Conservation (phyloP, 2,329 filamentous ascomycete genomes). For the Zalaria obscura region DNA sequence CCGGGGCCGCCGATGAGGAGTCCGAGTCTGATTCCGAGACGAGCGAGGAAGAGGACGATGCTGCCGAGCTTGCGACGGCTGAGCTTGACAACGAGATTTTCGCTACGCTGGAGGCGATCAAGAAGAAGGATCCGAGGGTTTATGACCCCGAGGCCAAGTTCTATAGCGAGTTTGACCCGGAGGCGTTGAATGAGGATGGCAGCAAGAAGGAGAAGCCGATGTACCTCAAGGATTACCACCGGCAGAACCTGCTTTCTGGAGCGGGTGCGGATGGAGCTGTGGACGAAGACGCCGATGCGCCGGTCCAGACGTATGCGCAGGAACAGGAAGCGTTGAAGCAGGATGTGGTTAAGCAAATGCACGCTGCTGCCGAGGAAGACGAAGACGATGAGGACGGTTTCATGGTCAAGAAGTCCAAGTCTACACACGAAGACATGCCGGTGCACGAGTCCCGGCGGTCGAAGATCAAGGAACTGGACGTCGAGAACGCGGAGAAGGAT, state of each 20-base stretch:
- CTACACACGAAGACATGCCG: constrained; percentile 8
- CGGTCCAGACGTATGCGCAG: constrained; percentile 63
- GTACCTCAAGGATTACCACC: constrained; percentile 79
- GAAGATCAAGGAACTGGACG: constrained; percentile 42
- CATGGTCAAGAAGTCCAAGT: constrained; percentile 55
- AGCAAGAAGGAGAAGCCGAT: constrained; percentile 57
- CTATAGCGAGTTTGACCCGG: constrained; percentile 52
- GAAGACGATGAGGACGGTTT: constrained; percentile 49
- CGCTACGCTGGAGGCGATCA: constrained; percentile 75
- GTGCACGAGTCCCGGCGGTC: constrained; percentile 3
- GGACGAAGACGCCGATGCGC: constrained; percentile 35
- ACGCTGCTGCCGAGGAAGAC: constrained; percentile 39
- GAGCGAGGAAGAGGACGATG: constrained; percentile 74
- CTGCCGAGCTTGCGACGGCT: constrained; percentile 73
- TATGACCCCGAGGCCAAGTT: constrained; percentile 73
- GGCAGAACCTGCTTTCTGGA: constrained; percentile 71
- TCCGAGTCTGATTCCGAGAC: constrained; percentile 54
- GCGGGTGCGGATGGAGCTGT: constrained; percentile 38
- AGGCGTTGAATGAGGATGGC: constrained; percentile 15
- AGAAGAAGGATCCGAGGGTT: constrained; percentile 77
- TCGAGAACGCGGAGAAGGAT: constrained; percentile 69
- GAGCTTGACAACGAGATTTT: constrained; percentile 77
- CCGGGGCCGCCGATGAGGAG: constrained; percentile 44
- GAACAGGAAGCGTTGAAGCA: constrained; percentile 77
- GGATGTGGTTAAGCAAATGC: constrained; percentile 66